Percentiles rank a stretch among this genome's conserved stretches.
Conservation (phyloP, 192 early-diverging fungal species). For the Coemansia brasiliensis region DNA sequence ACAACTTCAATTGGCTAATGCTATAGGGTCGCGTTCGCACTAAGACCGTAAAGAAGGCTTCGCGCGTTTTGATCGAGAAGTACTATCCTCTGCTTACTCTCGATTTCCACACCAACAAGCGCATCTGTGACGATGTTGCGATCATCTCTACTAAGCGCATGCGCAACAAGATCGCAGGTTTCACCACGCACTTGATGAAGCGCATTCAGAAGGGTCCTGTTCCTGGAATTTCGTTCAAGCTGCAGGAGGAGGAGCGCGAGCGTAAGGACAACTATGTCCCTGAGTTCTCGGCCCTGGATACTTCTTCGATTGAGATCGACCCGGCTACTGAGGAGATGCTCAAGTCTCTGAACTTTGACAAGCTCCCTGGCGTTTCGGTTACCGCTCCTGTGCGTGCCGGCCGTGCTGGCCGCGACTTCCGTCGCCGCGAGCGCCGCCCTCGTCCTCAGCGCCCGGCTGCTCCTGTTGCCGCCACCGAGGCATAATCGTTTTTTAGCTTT, state of each 20-base stretch:
- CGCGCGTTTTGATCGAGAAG: conserved; percentile 99
- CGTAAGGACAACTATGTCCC: conserved; percentile 99
- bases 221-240: conserved; percentile 99
- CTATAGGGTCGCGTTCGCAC: conserved; percentile 93
- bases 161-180: conserved; percentile 99
- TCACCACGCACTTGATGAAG: conserved; percentile 99
- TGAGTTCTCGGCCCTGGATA: conserved; percentile 94
- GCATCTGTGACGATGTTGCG: conserved; percentile 95
- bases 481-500: conserved; percentile 19
- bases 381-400: conserved; percentile 49
- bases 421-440: conserved; percentile 30
- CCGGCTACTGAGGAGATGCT: conserved; percentile 92
- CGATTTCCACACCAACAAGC: conserved; percentile 99
- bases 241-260: conserved; percentile 99
- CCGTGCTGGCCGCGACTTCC: conserved; percentile 51
- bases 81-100: conserved; percentile 99
- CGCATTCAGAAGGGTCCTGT: conserved; percentile 98
- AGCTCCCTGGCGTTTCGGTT: conserved; percentile 79
- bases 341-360: conserved; percentile 96
- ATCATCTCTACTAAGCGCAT: conserved; percentile 98
- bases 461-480: conserved; percentile 39
- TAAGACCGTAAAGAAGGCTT: conserved; percentile 99
- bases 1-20: neutral
- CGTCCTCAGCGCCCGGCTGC: conserved; percentile 42
- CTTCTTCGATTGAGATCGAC: conserved; percentile 91